phyloP scores from a whole-genome alignment of 176 grass and related monocot genomes.

The Themeda triandra region DNA sequence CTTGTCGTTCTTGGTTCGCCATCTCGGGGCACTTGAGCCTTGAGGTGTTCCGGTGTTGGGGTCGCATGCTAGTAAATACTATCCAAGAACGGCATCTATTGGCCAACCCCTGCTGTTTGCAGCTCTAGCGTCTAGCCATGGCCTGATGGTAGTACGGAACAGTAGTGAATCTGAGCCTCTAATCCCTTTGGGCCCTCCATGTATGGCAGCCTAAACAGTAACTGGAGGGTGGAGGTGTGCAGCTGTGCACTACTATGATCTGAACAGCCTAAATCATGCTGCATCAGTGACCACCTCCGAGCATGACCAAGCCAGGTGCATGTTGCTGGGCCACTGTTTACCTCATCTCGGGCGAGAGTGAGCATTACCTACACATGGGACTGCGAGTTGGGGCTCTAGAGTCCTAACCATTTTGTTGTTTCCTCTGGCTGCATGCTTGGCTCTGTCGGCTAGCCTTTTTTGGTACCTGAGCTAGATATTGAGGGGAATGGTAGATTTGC shows the following conservation, averaged over 20 bases:
- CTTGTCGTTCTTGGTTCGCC: slow-evolving; percentile 2
- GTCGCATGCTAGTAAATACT: neutral
- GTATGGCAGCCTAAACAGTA: slow-evolving; percentile 14
- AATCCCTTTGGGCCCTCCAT: neutral
- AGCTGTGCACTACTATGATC: neutral
- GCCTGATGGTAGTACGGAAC: neutral
- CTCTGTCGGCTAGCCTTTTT: slow-evolving; percentile 15
- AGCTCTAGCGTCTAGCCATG: slow-evolving; percentile 15
- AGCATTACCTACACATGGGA: slow-evolving; percentile 24
- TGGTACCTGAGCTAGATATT: slow-evolving; percentile 16
- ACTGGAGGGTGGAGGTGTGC: neutral
- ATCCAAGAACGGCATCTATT: neutral
- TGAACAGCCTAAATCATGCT: slow-evolving; percentile 23
- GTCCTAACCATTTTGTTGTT: slow-evolving; percentile 29
- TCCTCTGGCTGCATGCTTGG: neutral
- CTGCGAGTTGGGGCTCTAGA: slow-evolving; percentile 4
- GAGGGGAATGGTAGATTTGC: neutral
- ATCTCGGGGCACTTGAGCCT: slow-evolving; percentile 18
- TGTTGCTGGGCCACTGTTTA: slow-evolving; percentile 29
- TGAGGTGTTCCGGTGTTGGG: neutral
- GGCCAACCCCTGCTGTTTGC: slow-evolving; percentile 11
- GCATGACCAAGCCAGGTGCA: neutral
- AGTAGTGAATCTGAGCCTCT: neutral
- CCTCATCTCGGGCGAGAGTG: no score
- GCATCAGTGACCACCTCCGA: slow-evolving; percentile 1